Conservation (phyloP, 2,329 filamentous ascomycete genomes). For the Paecilomyces sp. region DNA sequence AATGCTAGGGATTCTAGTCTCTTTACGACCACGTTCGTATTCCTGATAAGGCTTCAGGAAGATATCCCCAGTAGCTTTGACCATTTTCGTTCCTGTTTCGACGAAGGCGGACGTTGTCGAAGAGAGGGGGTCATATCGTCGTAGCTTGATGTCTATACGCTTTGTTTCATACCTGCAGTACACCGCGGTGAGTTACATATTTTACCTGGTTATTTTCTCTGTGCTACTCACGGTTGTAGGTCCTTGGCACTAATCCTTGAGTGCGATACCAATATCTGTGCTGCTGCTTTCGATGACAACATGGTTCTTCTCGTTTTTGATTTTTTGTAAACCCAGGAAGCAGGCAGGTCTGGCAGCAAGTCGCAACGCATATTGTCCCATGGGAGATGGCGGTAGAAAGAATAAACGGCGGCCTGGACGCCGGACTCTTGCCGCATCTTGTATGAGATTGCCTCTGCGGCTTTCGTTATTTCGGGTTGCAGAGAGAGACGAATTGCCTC, state of each 20-base stretch:
- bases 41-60: not conserved
- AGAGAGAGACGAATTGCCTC: conserved; percentile 41
- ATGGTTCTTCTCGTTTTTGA: not conserved
- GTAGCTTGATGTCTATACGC: not conserved
- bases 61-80: not conserved
- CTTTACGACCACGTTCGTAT: not conserved
- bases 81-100: not conserved
- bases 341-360: conserved; percentile 17
- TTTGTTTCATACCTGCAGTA: not conserved
- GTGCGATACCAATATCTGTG: not conserved
- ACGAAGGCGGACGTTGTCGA: not conserved
- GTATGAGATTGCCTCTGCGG: conserved; percentile 28
- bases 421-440: conserved; percentile 40
- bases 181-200: not conserved
- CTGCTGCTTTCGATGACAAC: not conserved
- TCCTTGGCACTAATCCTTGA: not conserved
- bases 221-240: not conserved
- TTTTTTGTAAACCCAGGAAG: conserved; percentile 16
- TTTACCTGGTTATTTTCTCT: not conserved
- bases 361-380: conserved; percentile 17
- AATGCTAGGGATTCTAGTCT: not conserved
- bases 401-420: conserved; percentile 33
- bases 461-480: conserved; percentile 24
- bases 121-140: not conserved
- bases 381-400: conserved; percentile 36